Evolutionary conservation across 257 asterid genomes (phyloP), one percentile per base, ranked within the genome.

Genomic region (Thymus mandschuricus): DNA sequence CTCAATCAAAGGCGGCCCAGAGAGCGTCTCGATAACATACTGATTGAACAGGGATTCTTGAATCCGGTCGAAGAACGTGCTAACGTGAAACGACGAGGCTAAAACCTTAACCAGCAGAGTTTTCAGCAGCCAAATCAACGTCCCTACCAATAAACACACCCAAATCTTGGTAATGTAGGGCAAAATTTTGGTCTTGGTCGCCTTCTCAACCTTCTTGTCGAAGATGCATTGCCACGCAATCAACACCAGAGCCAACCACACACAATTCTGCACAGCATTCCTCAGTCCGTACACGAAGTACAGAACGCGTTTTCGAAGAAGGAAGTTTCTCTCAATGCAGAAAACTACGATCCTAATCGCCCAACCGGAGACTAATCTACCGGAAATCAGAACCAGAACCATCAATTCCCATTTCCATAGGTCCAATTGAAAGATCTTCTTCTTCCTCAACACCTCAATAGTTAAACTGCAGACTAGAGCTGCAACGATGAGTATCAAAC

Each of bases 331-430:
- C 72, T 93, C 97, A 5, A 90, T 80, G 1, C 84, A 76, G 63
- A 87, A 85, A 30, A 93, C 96, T n/a, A 78, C 84, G 8, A 87
- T 64, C 66, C 96, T 68, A 58, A 93, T 81, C 12, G 71, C 92
- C 93, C 96, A 91, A 2, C 98, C 98, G 1, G 98, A 91, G 30
- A 93, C 73, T 68, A 93, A 76, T 44, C 94, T 80, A 15, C 98
- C 98, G 49, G 85, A 93, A 13, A 93, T 89, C 73, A 93, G 71
- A 8, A 91, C 96, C 69, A 88, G 76, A 41, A 89, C 69, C 96
- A 91, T 85, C 50, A 91, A 4, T 46, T 86, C 96, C 98, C 98
- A 93, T 76, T 85, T 91, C 97, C 98, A 93, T 1, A 91, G 69
- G 30, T 76, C 80, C 54, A 93, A 80, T 21, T 75, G 76, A 48